phyloP scores from a whole-genome alignment of 805 yeast genomes.

The Metschnikowia cerradonensis region DNA sequence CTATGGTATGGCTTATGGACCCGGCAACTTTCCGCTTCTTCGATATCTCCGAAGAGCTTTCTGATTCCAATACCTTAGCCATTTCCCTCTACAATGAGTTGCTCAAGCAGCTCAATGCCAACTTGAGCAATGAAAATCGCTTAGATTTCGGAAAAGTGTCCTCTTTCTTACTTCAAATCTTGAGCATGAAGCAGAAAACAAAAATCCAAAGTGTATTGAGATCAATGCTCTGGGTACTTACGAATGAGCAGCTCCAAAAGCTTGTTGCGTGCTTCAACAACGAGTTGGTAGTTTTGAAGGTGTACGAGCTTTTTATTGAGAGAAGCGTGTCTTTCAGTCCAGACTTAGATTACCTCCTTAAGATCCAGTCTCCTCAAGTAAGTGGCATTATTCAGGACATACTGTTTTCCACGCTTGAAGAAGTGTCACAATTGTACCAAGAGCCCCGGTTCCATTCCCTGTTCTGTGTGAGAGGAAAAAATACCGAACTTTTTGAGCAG shows the following conservation, averaged over 20 bases:
- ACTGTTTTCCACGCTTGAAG: constrained; percentile 1
- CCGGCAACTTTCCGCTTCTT: constrained; percentile 1
- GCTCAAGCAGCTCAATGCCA: constrained; percentile 25
- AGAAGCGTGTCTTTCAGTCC: constrained; percentile 7
- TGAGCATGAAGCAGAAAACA: background rate
- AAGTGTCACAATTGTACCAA: background rate
- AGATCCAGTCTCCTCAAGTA: constrained; percentile 7
- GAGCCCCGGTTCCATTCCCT: background rate
- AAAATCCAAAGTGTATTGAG: constrained; percentile 18
- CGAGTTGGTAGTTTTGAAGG: constrained; percentile 6
- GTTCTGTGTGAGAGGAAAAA: background rate
- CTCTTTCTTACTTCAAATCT: background rate
- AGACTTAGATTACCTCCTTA: constrained; percentile 8
- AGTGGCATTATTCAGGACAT: constrained; percentile 5
- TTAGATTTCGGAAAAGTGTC: background rate
- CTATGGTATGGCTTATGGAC: background rate
- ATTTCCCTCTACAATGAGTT: constrained; percentile 34
- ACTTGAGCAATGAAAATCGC: background rate
- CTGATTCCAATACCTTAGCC: constrained; percentile 25
- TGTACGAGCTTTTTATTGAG: constrained; percentile 3
- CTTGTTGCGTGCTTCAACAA: constrained; percentile 8
- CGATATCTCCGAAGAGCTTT: background rate
- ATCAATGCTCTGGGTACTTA: constrained; percentile 25
- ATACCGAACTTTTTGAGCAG: background rate
- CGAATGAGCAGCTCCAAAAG: constrained; percentile 18